Base-by-base conservation (phyloP, 305 asterid genomes). In the Solanum hybrid region DNA sequence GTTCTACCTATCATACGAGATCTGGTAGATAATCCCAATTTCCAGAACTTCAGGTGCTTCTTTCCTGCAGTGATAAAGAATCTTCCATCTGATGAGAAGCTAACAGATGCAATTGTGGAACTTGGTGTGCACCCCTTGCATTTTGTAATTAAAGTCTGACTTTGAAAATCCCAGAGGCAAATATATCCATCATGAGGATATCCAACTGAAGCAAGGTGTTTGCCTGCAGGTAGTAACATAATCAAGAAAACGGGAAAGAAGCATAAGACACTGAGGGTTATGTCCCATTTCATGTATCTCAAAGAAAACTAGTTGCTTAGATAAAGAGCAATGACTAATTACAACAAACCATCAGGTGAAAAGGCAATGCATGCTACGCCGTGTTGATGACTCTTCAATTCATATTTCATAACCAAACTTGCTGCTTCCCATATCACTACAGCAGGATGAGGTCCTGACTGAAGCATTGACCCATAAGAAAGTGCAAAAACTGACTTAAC, bases 301-400 rank as follows among this genome's bases (percentile, higher is more conserved):
- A 82, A 16, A 8, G 22, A 46, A 82, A 82, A 29, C 38, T 46
- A 51, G 87, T 46, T 82, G 72, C 73, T 82, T 29, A 42, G 72
- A 51, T 64, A 81, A 27, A 40, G 72, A 42, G 71, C 87, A 88
- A 81, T 80, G 88, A 88, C 86, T 90, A 76, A 88, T 69, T 37
- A 56, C 56, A 88, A 92, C 97, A 92, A 87, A 95, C 98, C 98
- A 91, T 94, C 95, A 79, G 93, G 93, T 46, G 98, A 93, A 90
- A 95, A 91, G 88, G 95, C 93, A 88, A 94, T 89, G 95, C 96
- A 94, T 16, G 94, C 92, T 91, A 95, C 92, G 17, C 98, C 96
- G 69, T 92, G 92, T 86, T 89, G 93, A 90, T 95, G 98, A 87
- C 93, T 92, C 91, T 92, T 95, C 87, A 95, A 92, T 90, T 94